Evolutionary conservation across 176 grass and related monocot genomes (phyloP), one percentile per base, ranked within the genome.

Genomic region (Eragrostis curvula): DNA sequence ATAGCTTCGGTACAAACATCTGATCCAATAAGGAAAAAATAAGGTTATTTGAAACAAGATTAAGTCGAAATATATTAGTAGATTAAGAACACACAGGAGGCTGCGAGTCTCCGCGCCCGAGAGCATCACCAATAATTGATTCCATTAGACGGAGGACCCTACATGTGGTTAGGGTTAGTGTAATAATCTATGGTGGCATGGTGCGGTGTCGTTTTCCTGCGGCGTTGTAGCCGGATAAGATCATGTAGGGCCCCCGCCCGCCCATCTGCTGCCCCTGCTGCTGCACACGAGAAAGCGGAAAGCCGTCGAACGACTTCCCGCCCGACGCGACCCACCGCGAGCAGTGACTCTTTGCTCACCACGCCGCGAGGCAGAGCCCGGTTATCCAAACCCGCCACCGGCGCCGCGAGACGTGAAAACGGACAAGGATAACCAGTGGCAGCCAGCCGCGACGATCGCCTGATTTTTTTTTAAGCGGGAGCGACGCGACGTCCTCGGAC

Each of bases 61-160:
- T 27, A 52, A 46, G 13, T 9, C 3, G n/a, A 60, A 23, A 28
- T 28, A 36, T 20, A 20, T 3, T 24, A 3, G 6, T 47, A 48
- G 12, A 48, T 58, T 61, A 61, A 61, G 58, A 61, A 24, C 58
- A 28, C 24, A 5, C 14, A 20, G 16, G 52, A 64, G 46, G 78
- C 24, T 30, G 83, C 28, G 88, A 25, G 41, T 85, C 83, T 82
- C 57, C 78, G 57, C 83, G 66, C 21, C 27, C 28, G 15, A 28
- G 64, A 16, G 64, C 55, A 48, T 45, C 79, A 36, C 32, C 32
- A 78, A 89, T 86, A 66, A 86, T 86, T 82, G 87, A 85, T 77
- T 16, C 24, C 25, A 40, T 83, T 13, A 30, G 13, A 0, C 28
- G 6, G 20, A 45, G 16, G 28, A 5, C 42, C 64, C 43, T 69